Percentiles rank a stretch among this genome's conserved stretches.
These are phyloP conservation scores for Hibiscus tridactylites DNA, from an alignment of 345 rosid species.

Conservation along the genomic window DNA sequence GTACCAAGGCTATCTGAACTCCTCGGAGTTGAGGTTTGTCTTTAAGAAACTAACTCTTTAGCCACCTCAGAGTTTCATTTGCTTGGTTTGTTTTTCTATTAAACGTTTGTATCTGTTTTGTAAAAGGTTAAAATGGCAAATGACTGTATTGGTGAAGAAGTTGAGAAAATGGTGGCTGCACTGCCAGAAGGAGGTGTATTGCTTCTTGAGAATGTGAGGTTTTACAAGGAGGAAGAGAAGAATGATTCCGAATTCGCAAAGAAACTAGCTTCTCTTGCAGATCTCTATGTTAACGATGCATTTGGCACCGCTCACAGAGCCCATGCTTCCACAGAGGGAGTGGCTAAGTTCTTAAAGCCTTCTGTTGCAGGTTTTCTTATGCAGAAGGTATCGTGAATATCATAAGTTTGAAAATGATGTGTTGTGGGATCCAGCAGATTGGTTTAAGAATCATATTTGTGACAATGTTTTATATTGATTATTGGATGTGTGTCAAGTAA, in stretches of 20 bases:
- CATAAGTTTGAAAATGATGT: not conserved
- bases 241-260: not conserved
- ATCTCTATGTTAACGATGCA: not conserved
- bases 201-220: not conserved
- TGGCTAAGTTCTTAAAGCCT: not conserved
- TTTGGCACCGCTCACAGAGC: not conserved
- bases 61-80: not conserved
- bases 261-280: not conserved
- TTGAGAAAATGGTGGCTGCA: not conserved
- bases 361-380: not conserved
- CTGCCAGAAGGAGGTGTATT: not conserved
- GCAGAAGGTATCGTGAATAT: not conserved
- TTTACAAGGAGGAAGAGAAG: not conserved
- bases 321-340: not conserved
- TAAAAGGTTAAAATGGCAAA: not conserved
- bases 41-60: not conserved
- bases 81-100: not conserved
- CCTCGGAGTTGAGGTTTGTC: slow-evolving; percentile 65
- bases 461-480: not conserved
- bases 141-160: not conserved
- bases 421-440: not conserved
- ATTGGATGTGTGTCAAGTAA: not conserved
- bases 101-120: not conserved
- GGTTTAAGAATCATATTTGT: not conserved
- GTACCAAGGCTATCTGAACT: slow-evolving; percentile 82